Evolutionary conservation across 208 protist genomes (phyloP).

Genomic region (Leishmania turanica): DNA sequence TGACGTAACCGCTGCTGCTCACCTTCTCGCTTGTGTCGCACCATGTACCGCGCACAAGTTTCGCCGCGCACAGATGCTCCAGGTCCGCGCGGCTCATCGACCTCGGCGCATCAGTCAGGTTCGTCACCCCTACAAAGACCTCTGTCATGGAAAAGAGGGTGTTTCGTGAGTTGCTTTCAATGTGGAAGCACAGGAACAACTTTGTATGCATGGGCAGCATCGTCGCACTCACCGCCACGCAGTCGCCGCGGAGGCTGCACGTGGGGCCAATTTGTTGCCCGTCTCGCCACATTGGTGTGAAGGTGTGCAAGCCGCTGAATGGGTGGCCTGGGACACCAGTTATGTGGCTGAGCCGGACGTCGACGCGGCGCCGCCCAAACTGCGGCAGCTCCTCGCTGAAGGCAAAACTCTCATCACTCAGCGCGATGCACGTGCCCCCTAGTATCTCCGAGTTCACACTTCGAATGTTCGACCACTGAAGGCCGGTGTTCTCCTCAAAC

Average conservation of each 20-base stretch:
- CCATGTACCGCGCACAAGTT: constrained; percentile 83
- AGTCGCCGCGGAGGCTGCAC: constrained; percentile 47
- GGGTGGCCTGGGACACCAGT: constrained; percentile 73
- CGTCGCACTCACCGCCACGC: constrained; percentile 63
- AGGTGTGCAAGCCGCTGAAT: constrained; percentile 78
- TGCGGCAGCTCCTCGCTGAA: constrained; percentile 50
- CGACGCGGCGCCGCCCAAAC: constrained; percentile 60
- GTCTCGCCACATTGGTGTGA: constrained; percentile 71
- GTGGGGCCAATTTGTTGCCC: constrained; percentile 38
- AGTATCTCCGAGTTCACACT: constrained; percentile 78
- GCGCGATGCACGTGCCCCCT: constrained; percentile 49
- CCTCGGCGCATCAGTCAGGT: constrained; percentile 38
- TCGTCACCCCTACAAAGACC: constrained; percentile 84
- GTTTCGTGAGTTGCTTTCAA: constrained; percentile 33
- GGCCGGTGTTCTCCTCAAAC: constrained; percentile 73
- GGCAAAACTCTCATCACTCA: constrained; percentile 58
- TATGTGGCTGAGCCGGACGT: constrained; percentile 66
- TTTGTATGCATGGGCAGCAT: constrained; percentile 66
- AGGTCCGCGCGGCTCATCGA: constrained; percentile 60
- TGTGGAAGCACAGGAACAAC: constrained; percentile 52
- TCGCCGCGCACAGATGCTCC: constrained; percentile 57
- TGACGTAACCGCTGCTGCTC: constrained; percentile 43
- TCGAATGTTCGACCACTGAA: constrained; percentile 61
- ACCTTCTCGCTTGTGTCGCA: constrained; percentile 69
- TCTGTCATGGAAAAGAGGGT: constrained; percentile 40